Conservation (phyloP, 164 flowering plant genomes). For the Tetracentron sinense region DNA sequence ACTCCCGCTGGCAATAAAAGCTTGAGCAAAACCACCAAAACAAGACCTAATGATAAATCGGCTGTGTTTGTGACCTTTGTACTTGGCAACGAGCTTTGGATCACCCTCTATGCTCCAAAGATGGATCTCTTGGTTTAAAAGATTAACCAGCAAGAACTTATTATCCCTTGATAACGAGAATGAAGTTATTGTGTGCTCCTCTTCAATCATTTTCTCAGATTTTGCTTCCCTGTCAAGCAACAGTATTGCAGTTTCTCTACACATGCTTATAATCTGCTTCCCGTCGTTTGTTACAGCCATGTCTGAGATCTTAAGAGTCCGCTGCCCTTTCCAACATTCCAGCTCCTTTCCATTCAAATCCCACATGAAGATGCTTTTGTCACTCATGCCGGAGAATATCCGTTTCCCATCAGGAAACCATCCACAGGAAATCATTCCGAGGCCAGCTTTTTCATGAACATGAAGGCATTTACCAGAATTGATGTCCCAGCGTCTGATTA, state of each 20-base stretch:
- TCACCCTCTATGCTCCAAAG: slow-evolving; percentile 68
- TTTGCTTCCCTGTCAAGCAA: slow-evolving; percentile 54
- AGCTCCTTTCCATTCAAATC: slow-evolving; percentile 76
- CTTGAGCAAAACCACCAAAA: slow-evolving; percentile 74
- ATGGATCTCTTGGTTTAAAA: slow-evolving; percentile 70
- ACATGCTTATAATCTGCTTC: slow-evolving; percentile 55
- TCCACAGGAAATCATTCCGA: slow-evolving; percentile 65
- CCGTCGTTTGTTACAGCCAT: slow-evolving; percentile 71
- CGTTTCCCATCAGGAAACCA: slow-evolving; percentile 77
- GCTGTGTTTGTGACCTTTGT: slow-evolving; percentile 69
- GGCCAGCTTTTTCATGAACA: slow-evolving; percentile 58
- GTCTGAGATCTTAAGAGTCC: slow-evolving; percentile 61
- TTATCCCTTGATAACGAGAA: slow-evolving; percentile 62
- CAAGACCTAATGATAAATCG: slow-evolving; percentile 75
- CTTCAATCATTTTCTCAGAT: slow-evolving; percentile 50
- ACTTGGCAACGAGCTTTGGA: slow-evolving; percentile 41
- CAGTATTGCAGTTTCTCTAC: slow-evolving; percentile 46
- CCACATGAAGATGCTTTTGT: slow-evolving; percentile 86
- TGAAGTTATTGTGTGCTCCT: slow-evolving; percentile 56
- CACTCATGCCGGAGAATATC: slow-evolving; percentile 57
- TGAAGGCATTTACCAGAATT: slow-evolving; percentile 65
- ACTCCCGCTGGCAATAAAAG: slow-evolving; percentile 86
- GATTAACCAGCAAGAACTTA: slow-evolving; percentile 61
- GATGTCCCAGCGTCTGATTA: slow-evolving; percentile 73
- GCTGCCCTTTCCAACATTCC: slow-evolving; percentile 73